These are phyloP conservation scores for Endoconidiophora laricicola DNA, from an alignment of 2,329 filamentous ascomycete species.

Conservation along the genomic window DNA sequence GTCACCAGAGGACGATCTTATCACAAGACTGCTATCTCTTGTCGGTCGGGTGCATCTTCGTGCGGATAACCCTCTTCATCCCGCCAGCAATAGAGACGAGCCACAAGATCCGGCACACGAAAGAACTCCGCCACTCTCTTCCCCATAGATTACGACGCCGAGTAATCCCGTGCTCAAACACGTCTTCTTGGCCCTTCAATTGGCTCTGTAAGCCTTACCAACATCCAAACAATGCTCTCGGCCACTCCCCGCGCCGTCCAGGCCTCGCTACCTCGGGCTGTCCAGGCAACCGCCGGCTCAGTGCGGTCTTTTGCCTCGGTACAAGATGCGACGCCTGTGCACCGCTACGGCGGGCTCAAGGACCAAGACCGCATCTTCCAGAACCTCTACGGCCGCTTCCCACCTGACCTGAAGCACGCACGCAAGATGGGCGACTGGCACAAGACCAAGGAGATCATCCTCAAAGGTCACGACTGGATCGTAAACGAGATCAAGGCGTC, in stretches of 20 bases:
- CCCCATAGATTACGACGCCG: too few species aligned
- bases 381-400: conserved; percentile 90
- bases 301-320: conserved; percentile 65
- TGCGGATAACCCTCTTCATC: too few species aligned
- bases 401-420: conserved; percentile 77
- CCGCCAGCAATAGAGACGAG: too few species aligned
- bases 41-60: too few species aligned
- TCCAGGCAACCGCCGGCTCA: conserved; percentile 23
- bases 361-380: conserved; percentile 99
- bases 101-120: too few species aligned
- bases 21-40: neutral
- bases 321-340: conserved; percentile 45
- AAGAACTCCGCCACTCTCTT: too few species aligned
- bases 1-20: too few species aligned
- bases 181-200: conserved; percentile 14
- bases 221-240: conserved; percentile 26
- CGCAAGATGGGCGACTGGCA: conserved; percentile 99
- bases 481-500: conserved; percentile 96
- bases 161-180: too few species aligned
- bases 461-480: conserved; percentile 96
- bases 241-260: conserved; percentile 26
- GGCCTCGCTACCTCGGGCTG: conserved; percentile 20
- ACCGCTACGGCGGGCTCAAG: conserved; percentile 71
- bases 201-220: conserved; percentile 15
- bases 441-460: conserved; percentile 95